Percentiles rank a stretch among this genome's conserved stretches.
Evolutionary conservation across 352 stramenopile species (phyloP).

Genomic region (Phytophthora foliorum): DNA sequence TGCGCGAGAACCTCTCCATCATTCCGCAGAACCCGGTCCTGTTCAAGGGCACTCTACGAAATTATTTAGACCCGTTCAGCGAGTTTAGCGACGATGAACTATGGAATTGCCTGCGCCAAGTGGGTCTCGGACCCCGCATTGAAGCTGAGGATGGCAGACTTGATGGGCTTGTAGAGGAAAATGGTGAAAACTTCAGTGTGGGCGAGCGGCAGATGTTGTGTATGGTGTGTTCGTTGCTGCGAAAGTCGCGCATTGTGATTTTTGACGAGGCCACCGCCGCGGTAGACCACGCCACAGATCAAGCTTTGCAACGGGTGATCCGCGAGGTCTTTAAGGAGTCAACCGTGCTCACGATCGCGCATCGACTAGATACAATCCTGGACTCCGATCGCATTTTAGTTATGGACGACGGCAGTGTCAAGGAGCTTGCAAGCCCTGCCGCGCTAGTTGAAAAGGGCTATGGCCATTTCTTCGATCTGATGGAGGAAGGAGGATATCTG

Average conservation of each 20-base stretch:
- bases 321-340: conserved; percentile 85
- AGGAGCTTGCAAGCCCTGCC: conserved; percentile 84
- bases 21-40: conserved; percentile 96
- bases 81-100: conserved; percentile 82
- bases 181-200: conserved; percentile 94
- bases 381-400: conserved; percentile 75
- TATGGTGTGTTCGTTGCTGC: conserved; percentile 92
- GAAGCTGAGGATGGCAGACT: conserved; percentile 59
- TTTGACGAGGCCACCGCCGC: conserved; percentile 81
- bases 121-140: conserved; percentile 65
- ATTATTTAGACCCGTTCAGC: conserved; percentile 93
- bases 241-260: conserved; percentile 81
- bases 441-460: conserved; percentile 56
- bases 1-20: conserved; percentile 90
- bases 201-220: conserved; percentile 95
- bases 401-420: conserved; percentile 82
- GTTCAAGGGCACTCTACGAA: conserved; percentile 92
- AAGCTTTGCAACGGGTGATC: conserved; percentile 76
- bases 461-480: conserved; percentile 62
- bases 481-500: conserved; percentile 59
- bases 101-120: conserved; percentile 53
- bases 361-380: conserved; percentile 98
- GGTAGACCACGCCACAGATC: conserved; percentile 88
- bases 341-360: conserved; percentile 97
- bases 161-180: conserved; percentile 88